A percentile compares a stretch with the other conserved stretches of the same genome.
Evolutionary conservation across 75 land plant genomes (phyloP).

Genomic region (Cunninghamia lanceolata): DNA sequence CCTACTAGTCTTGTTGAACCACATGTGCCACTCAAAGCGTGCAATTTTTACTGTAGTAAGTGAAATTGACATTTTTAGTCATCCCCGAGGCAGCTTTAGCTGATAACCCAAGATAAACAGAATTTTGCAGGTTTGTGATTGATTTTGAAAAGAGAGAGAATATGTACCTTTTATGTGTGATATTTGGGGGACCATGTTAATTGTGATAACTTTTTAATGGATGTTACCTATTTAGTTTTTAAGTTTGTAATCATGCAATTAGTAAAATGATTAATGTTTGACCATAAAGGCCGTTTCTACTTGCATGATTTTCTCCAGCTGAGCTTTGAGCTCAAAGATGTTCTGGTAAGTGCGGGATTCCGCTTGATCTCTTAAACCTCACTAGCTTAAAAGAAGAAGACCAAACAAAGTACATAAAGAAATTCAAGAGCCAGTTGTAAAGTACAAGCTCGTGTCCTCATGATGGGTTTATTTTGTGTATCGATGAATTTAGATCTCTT

Average conservation of each 20-base stretch:
- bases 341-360: neutral
- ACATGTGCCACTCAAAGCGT: neutral
- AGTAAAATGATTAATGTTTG: neutral
- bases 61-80: neutral
- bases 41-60: neutral
- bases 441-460: neutral
- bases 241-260: neutral
- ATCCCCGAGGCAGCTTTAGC: neutral
- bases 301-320: neutral
- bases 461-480: neutral
- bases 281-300: neutral
- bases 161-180: neutral
- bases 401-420: neutral
- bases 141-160: neutral
- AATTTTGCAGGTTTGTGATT: neutral
- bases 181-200: neutral
- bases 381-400: neutral
- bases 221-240: no score
- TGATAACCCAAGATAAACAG: neutral
- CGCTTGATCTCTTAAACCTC: neutral
- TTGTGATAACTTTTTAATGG: no score
- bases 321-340: neutral
- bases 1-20: neutral
- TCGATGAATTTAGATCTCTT: neutral
- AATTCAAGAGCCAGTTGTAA: neutral